Percentiles rank a stretch among this genome's conserved stretches.
Conservation (phyloP, 169 alveolate genomes). For the Plasmodium fragile region DNA sequence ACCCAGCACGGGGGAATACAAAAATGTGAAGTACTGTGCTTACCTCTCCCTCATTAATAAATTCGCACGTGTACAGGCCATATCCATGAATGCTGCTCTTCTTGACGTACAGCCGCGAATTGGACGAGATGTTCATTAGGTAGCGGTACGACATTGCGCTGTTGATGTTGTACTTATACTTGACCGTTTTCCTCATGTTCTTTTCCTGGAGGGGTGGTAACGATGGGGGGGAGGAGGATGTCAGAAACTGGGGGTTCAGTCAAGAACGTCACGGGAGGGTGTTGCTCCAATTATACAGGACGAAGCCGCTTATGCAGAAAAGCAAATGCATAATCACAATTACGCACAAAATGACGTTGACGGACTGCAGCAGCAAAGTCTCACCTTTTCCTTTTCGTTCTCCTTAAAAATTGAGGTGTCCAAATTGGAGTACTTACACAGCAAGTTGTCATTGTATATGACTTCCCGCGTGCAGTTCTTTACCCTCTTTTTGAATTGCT, state of each 20-base stretch:
- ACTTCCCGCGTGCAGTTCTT: conserved; percentile 43
- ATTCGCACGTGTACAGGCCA: conserved; percentile 94
- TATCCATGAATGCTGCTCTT: conserved; percentile 93
- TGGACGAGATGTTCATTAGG: conserved; percentile 83
- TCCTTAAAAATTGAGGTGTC: conserved; percentile 64
- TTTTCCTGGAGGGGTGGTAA: conserved; percentile 18
- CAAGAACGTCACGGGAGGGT: background rate
- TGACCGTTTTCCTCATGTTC: conserved; percentile 73
- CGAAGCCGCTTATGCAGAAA: conserved; percentile 3
- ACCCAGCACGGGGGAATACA: background rate
- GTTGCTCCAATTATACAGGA: background rate
- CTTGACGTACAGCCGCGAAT: conserved; percentile 82
- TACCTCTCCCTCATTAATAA: conserved; percentile 91
- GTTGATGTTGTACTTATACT: conserved; percentile 68
- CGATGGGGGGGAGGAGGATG: background rate
- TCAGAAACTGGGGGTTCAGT: background rate
- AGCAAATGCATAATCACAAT: background rate
- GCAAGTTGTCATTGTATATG: conserved; percentile 39
- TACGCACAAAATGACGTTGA: background rate
- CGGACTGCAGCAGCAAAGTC: background rate
- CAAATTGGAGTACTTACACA: conserved; percentile 58
- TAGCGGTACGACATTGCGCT: conserved; percentile 86
- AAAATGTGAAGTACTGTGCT: background rate
- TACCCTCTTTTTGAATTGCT: conserved; percentile 8
- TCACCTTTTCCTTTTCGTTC: conserved; percentile 55